Conservation (phyloP, 1,139 yeast species). For the Yamadazyma blattariae region DNA sequence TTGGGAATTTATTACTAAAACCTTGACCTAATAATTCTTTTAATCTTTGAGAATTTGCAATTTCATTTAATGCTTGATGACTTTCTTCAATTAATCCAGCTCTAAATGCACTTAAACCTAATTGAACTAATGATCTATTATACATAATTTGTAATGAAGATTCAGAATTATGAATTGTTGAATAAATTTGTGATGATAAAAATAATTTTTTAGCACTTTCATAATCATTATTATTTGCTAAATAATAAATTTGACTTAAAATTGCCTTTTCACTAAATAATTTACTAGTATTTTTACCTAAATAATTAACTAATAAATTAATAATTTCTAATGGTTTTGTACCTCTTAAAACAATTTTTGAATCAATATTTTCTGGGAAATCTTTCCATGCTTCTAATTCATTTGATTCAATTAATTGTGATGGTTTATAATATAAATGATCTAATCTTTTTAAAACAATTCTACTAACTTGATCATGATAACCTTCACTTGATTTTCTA, state of each 20-base stretch:
- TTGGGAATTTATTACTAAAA: conserved; percentile 64
- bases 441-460: conserved; percentile 83
- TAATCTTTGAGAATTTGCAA: conserved; percentile 81
- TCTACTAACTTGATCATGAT: conserved; percentile 64
- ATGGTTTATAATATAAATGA: conserved; percentile 91
- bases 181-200: conserved; percentile 79
- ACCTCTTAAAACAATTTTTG: conserved; percentile 31
- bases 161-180: conserved; percentile 80
- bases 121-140: conserved; percentile 93
- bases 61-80: conserved; percentile 84
- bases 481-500: conserved; percentile 36
- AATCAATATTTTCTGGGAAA: conserved; percentile 16
- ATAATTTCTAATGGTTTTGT: conserved; percentile 47
- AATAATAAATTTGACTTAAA: conserved; percentile 83
- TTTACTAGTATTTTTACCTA: conserved; percentile 64
- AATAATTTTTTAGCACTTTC: conserved; percentile 84
- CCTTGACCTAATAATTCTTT: conserved; percentile 97
- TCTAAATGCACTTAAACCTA: conserved; percentile 95
- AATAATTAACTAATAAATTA: conserved; percentile 60
- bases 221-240: conserved; percentile 84
- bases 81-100: conserved; percentile 82
- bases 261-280: conserved; percentile 80
- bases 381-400: conserved; percentile 73
- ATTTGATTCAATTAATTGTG: conserved; percentile 62
- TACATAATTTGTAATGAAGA: conserved; percentile 84